Evolutionary conservation across 2,329 filamentous ascomycete species (phyloP).

Genomic region (Sporothrix mexicana): DNA sequence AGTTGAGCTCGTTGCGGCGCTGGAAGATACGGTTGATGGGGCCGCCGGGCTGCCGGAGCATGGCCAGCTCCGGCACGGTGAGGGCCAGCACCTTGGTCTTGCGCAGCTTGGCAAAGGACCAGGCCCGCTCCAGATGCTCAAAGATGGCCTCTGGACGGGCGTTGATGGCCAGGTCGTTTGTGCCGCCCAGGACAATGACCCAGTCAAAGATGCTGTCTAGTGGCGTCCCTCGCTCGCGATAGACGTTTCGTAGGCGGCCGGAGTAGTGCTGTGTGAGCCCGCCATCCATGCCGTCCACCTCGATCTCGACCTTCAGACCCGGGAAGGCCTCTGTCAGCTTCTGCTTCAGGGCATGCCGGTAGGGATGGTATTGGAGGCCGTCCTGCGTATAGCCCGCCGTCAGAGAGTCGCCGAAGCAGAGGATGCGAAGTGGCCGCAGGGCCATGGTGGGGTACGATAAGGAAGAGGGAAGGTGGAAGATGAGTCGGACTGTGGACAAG

Average conservation of each 20-base stretch:
- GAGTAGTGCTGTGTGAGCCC: slow-evolving; percentile 39
- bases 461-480: too few species aligned
- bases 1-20: slow-evolving; percentile 51
- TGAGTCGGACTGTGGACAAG: too few species aligned
- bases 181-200: slow-evolving; percentile 68
- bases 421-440: slow-evolving; percentile 54
- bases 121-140: slow-evolving; percentile 55
- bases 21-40: slow-evolving; percentile 53
- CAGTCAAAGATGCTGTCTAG: slow-evolving; percentile 56
- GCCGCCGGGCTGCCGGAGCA: slow-evolving; percentile 31
- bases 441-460: slow-evolving; percentile 40
- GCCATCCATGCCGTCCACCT: slow-evolving; percentile 42
- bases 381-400: slow-evolving; percentile 60
- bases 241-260: slow-evolving; percentile 37
- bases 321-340: slow-evolving; percentile 54
- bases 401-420: slow-evolving; percentile 70
- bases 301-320: slow-evolving; percentile 41
- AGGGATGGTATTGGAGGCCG: slow-evolving; percentile 57
- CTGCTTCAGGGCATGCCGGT: slow-evolving; percentile 54
- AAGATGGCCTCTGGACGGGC: slow-evolving; percentile 52
- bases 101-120: slow-evolving; percentile 55
- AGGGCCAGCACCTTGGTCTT: slow-evolving; percentile 65
- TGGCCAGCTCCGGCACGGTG: slow-evolving; percentile 63
- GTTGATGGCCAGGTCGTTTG: slow-evolving; percentile 63
- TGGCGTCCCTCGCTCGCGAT: not conserved